These are phyloP conservation scores for Sporobolomyces pararoseus DNA, from an alignment of 768 basidiomycete species.

Conservation along the genomic window DNA sequence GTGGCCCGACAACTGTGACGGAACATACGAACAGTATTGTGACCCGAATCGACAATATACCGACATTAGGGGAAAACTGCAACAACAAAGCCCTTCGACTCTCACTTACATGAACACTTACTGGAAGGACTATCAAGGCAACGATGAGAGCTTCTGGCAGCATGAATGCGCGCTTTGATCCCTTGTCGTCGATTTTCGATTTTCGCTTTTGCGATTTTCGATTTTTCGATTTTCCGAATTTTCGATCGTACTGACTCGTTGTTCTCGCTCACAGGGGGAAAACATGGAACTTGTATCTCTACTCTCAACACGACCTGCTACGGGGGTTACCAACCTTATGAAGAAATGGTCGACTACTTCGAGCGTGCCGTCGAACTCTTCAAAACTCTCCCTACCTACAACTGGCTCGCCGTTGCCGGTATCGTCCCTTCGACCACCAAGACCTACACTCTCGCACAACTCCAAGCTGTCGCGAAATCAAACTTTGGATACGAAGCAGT, in stretches of 20 bases:
- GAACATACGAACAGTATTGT: constrained; percentile 46
- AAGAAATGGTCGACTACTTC: constrained; percentile 47
- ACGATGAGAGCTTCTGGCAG: constrained; percentile 47
- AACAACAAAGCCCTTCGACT: constrained; percentile 27
- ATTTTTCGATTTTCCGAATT: too few species aligned
- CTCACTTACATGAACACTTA: constrained; percentile 45
- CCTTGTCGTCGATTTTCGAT: neutral
- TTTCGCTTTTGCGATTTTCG: neutral
- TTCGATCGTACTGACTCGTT: too few species aligned
- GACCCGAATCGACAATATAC: constrained; percentile 44
- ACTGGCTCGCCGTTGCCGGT: constrained; percentile 66
- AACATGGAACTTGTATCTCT: constrained; percentile 46
- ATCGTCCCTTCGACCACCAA: constrained; percentile 63
- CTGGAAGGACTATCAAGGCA: constrained; percentile 46
- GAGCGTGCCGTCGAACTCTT: constrained; percentile 42
- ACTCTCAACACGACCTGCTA: constrained; percentile 47
- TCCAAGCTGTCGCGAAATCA: constrained; percentile 23
- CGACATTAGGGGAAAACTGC: constrained; percentile 46
- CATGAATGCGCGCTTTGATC: constrained; percentile 43
- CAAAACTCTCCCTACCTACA: constrained; percentile 67
- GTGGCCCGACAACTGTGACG: constrained; percentile 38
- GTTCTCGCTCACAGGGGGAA: too few species aligned
- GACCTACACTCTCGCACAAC: constrained; percentile 57
- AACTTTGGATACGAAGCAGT: constrained; percentile 31
- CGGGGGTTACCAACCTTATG: constrained; percentile 37